Evolutionary conservation across 345 rosid species (phyloP).

Genomic region (Orychophragmus violaceus): DNA sequence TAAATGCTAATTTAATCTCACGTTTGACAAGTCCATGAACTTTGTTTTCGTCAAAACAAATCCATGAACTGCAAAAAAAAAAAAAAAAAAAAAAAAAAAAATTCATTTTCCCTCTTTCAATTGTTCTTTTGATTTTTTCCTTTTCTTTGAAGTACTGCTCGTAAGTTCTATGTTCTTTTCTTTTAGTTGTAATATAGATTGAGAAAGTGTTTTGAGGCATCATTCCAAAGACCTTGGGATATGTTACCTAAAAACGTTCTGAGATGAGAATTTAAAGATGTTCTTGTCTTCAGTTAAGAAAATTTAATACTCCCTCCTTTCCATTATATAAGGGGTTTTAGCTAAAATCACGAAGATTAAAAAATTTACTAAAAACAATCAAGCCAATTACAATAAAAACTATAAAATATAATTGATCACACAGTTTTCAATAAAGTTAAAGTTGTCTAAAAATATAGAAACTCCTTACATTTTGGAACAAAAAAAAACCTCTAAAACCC

Average conservation of each 20-base stretch:
- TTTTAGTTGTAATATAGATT: background rate
- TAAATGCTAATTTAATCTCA: background rate
- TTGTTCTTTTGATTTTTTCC: background rate
- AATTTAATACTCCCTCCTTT: no score
- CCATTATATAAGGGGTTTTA: no score
- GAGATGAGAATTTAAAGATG: conserved; percentile 9
- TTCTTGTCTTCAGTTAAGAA: background rate
- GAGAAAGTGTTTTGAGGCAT: background rate
- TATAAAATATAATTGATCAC: no score
- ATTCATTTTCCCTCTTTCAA: background rate
- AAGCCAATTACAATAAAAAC: no score
- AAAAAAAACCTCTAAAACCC: no score
- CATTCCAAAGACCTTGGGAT: conserved; percentile 17
- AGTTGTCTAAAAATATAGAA: no score
- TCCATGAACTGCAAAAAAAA: background rate
- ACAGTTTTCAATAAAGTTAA: no score
- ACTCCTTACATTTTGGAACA: no score
- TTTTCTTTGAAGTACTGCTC: no score
- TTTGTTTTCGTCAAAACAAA: background rate
- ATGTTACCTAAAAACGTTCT: background rate
- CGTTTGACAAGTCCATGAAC: background rate
- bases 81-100: background rate
- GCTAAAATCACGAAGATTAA: no score
- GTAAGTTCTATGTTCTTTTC: no score
- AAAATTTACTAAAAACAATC: no score